phyloP scores from a whole-genome alignment of 805 yeast genomes.

The Deakozyma indianensis region DNA sequence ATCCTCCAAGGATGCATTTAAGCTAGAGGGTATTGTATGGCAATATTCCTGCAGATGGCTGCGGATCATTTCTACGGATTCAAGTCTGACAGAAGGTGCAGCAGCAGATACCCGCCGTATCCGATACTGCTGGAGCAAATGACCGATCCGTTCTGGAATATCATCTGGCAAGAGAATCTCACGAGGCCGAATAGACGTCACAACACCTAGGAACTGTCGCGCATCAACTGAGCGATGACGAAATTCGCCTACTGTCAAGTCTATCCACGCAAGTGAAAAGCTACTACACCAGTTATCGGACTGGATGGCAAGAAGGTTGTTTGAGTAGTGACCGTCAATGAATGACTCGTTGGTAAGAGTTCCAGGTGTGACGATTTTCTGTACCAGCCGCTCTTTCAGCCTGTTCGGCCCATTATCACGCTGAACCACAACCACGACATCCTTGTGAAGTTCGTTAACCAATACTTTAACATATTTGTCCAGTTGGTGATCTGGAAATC shows the following conservation, averaged over 20 bases:
- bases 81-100: not conserved
- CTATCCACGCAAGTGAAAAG: slow-evolving; percentile 80
- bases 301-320: slow-evolving; percentile 49
- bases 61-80: not conserved
- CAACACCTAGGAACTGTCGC: not conserved
- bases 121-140: not conserved
- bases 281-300: slow-evolving; percentile 20
- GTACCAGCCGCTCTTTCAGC: slow-evolving; percentile 45
- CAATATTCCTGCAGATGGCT: not conserved
- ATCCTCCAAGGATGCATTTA: not conserved
- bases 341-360: slow-evolving; percentile 80
- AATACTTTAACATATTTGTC: slow-evolving; percentile 60
- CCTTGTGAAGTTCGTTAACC: slow-evolving; percentile 53
- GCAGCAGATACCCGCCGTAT: not conserved
- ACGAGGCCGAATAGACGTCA: not conserved
- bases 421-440: slow-evolving; percentile 69
- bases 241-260: slow-evolving; percentile 70
- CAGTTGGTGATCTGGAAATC: slow-evolving; percentile 65
- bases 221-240: not conserved
- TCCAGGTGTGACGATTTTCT: slow-evolving; percentile 82
- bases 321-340: slow-evolving; percentile 55
- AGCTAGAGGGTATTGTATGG: not conserved
- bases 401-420: slow-evolving; percentile 17
- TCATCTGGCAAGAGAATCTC: not conserved
- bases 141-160: not conserved